Percentiles rank a stretch among this genome's conserved stretches.
Evolutionary conservation across 1,284 basidiomycete species (phyloP).

Genomic region (Ganoderma sinense): DNA sequence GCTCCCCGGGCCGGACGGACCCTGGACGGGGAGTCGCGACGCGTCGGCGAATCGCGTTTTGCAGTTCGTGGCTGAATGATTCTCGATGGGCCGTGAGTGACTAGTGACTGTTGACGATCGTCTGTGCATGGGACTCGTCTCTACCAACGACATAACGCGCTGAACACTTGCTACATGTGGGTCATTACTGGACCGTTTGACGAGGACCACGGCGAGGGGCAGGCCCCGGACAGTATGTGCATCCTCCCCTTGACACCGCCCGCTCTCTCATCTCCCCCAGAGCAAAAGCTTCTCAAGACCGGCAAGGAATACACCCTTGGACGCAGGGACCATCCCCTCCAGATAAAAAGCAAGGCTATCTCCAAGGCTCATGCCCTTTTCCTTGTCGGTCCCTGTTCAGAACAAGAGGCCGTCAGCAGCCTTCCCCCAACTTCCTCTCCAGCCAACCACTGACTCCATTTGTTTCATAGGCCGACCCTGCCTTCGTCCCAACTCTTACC

Average conservation of each 20-base stretch:
- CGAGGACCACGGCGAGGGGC: slow-evolving; percentile 43
- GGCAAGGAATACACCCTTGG: slow-evolving; percentile 60
- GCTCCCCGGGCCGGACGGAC: too few relatives aligned
- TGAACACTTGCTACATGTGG: slow-evolving; percentile 52
- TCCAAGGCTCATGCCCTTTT: slow-evolving; percentile 66
- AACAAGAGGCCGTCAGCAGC: slow-evolving; percentile 59
- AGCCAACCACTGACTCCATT: neutral
- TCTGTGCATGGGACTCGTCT: neutral
- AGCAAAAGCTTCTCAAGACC: slow-evolving; percentile 68
- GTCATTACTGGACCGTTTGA: slow-evolving; percentile 60
- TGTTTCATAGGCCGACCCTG: slow-evolving; percentile 25
- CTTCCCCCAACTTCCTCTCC: slow-evolving; percentile 16
- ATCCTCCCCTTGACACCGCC: neutral
- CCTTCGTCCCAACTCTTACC: slow-evolving; percentile 26
- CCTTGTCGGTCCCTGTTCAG: slow-evolving; percentile 54
- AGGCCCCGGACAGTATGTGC: slow-evolving; percentile 47
- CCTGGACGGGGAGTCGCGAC: too few relatives aligned
- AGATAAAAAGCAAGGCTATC: slow-evolving; percentile 65
- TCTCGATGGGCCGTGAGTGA: too few relatives aligned
- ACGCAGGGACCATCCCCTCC: slow-evolving; percentile 53
- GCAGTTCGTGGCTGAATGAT: too few relatives aligned
- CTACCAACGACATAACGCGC: neutral
- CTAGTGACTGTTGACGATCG: too few relatives aligned
- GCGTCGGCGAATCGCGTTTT: too few relatives aligned
- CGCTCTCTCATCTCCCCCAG: slow-evolving; percentile 42